Percentiles rank a stretch among this genome's conserved stretches.
Conservation (phyloP, 2,329 filamentous ascomycete genomes). For the Pestalotiopsis sp. region DNA sequence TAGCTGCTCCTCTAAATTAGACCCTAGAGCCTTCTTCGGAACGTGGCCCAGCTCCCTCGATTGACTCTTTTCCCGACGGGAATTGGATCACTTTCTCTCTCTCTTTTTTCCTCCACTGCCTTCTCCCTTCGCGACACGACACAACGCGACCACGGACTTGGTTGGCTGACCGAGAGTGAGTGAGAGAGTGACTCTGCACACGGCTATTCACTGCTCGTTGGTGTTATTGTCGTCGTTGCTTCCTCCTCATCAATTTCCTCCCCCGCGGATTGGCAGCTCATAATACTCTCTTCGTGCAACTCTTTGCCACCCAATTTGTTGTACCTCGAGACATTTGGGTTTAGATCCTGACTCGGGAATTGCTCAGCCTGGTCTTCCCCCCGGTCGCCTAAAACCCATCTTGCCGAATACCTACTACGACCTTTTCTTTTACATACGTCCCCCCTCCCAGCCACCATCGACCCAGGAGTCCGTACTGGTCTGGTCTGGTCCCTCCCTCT, state of each 20-base stretch:
- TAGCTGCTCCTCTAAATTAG: conserved; percentile 13
- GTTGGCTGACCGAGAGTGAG: neutral
- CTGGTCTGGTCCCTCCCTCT: neutral
- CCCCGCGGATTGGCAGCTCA: neutral
- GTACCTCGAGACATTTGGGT: neutral
- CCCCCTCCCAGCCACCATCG: neutral
- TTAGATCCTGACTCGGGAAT: neutral
- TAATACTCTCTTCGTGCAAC: neutral
- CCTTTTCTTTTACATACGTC: too few relatives aligned
- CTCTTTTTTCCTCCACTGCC: neutral
- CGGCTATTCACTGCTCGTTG: too few relatives aligned
- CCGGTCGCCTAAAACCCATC: neutral
- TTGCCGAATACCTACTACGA: neutral
- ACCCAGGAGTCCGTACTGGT: neutral
- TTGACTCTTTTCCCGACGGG: neutral
- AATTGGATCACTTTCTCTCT: neutral
- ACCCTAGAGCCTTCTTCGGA: neutral
- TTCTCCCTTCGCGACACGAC: neutral
- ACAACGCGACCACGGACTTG: neutral
- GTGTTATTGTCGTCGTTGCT: neutral
- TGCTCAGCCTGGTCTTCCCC: neutral
- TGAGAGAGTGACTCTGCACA: neutral
- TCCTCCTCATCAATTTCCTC: neutral
- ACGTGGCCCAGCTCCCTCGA: neutral
- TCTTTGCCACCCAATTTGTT: neutral